phyloP scores from a whole-genome alignment of 2,329 filamentous ascomycete genomes.

The Metarhizium sp. region DNA sequence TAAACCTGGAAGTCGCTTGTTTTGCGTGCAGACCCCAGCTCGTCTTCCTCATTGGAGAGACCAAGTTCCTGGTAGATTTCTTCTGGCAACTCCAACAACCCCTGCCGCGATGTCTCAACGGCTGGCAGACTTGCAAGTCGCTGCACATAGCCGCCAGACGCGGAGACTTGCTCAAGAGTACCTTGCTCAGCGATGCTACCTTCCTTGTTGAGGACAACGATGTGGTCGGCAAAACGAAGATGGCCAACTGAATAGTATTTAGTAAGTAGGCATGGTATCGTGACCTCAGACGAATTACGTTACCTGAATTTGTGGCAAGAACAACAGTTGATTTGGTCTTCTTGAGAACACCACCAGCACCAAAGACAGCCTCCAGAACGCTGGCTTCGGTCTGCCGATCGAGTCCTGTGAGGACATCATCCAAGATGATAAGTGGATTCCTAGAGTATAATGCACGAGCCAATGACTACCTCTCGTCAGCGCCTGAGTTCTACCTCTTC shows the following conservation, averaged over 20 bases:
- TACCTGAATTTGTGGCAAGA: slow-evolving; percentile 18
- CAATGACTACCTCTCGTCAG: slow-evolving; percentile 8
- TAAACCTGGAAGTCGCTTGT: slow-evolving; percentile 12
- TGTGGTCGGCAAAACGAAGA: slow-evolving; percentile 14
- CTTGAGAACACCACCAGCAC: slow-evolving; percentile 19
- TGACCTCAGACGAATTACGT: background rate
- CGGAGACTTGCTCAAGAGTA: slow-evolving; percentile 8
- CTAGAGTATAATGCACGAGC: slow-evolving; percentile 16
- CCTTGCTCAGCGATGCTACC: slow-evolving; percentile 14
- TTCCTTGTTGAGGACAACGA: slow-evolving; percentile 14
- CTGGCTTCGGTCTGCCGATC: slow-evolving; percentile 27
- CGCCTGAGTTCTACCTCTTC: background rate
- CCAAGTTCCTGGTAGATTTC: slow-evolving; percentile 10
- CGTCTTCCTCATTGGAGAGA: slow-evolving; percentile 9
- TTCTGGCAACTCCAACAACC: slow-evolving; percentile 7
- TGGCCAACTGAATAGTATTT: slow-evolving; percentile 9
- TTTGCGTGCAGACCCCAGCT: slow-evolving; percentile 3
- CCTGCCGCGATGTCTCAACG: background rate
- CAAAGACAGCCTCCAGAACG: slow-evolving; percentile 26
- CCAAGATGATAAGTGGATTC: slow-evolving; percentile 18
- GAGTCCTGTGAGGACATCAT: slow-evolving; percentile 25
- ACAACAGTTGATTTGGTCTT: slow-evolving; percentile 15
- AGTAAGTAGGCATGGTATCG: background rate
- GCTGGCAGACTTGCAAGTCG: slow-evolving; percentile 2
- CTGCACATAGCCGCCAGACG: slow-evolving; percentile 4